Base-by-base conservation (phyloP, 2,329 filamentous ascomycete species). In the Aspergillus hortae region DNA sequence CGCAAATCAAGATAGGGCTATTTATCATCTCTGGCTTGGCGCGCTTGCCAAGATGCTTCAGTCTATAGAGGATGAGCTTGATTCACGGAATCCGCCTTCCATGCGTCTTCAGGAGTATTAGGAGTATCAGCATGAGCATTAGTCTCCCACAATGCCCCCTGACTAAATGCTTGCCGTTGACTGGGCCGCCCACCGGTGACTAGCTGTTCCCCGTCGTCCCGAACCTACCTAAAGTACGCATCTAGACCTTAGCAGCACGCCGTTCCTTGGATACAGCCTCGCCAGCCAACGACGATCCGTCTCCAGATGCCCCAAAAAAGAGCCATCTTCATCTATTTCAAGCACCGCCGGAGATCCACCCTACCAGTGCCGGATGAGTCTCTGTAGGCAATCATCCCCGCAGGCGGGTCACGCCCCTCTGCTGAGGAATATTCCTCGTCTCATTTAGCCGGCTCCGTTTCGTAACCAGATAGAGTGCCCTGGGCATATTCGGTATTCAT, bases 281-380 rank as follows among this genome's bases (percentile, higher is more conserved):
- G 50, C 48, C 50, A 52, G 45, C 46, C 32, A 23, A 32, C 33
- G 40, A 17, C 30, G 50, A 52, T 52, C 50, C 36, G 27, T 30
- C 35, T n/a, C 35, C 14, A 17, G 35, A 38, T 7, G 35, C 14
- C n/a, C 10, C 35, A n/a, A 17, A 38, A 32, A n/a, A 17, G n/a
- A 32, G 43, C 12, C 43, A 7, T 45, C 11, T 25, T 33, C 32
- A 32, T 45, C n/a, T 44, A 6, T 15, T 23, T 23, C 25, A 14
- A 21, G 45, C 45, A 21, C 36, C 38, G 21, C 46, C 25, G 44
- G 44, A 23, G 14, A 38, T 42, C 23, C 40, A 19, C 11, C 17
- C 19, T 11, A 12, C 5, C 6, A 10, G 9, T n/a, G 10, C 40
- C 11, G 9, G 11, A 19, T 19, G 15, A 7, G 15, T 42, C 15